A percentile compares a stretch with the other conserved stretches of the same genome.
phyloP scores from a whole-genome alignment of 345 rosid genomes.

The Populus deltoides region DNA sequence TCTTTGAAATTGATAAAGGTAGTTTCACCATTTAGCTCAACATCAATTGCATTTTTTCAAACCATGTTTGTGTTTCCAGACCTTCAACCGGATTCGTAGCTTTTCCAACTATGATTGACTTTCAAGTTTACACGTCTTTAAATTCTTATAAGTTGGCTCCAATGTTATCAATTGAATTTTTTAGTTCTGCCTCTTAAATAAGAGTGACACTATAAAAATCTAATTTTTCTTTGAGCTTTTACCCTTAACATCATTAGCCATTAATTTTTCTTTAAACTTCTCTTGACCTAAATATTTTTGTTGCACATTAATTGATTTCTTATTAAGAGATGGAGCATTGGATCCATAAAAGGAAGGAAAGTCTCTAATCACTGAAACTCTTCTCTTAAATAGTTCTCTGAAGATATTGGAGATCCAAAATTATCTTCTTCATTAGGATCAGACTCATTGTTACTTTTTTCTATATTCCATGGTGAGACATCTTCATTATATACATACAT shows the following conservation, averaged over 20 bases:
- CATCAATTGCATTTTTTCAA: neutral
- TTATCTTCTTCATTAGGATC: neutral
- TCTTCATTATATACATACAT: too few species aligned
- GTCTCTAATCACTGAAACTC: neutral
- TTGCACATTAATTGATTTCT: too few species aligned
- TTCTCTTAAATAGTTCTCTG: too few species aligned
- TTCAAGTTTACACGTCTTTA: too few species aligned
- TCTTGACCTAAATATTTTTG: neutral
- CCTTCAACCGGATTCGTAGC: too few species aligned
- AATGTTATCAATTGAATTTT: too few species aligned
- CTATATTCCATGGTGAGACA: neutral
- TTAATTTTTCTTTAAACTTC: neutral
- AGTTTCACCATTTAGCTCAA: neutral
- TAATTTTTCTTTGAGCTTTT: neutral
- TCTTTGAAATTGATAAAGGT: neutral
- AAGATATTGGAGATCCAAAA: too few species aligned
- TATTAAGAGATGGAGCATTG: neutral
- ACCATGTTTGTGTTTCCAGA: neutral
- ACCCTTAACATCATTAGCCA: neutral
- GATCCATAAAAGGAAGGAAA: too few species aligned
- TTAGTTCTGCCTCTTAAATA: too few species aligned
- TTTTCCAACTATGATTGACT: too few species aligned
- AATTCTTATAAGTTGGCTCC: too few species aligned
- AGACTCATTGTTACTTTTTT: too few species aligned
- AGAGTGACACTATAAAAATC: neutral